Base-by-base conservation (phyloP, 176 grass and related monocot genomes). In the Avena sativa region DNA sequence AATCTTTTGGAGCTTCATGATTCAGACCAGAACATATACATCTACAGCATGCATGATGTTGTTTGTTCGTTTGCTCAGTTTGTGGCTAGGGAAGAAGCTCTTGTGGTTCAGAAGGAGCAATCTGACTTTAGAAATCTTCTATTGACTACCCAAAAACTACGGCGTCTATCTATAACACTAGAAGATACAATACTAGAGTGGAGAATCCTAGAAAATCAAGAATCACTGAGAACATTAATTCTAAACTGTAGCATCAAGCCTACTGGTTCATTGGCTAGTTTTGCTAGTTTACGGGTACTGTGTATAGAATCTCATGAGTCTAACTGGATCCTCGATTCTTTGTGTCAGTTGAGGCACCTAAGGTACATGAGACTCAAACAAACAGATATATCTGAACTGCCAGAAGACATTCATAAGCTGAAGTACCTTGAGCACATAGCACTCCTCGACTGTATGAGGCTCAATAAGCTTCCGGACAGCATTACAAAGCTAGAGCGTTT, bases 371-470 rank as follows among this genome's bases (percentile, higher is more conserved):
- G 5, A 46, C n/a, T n/a, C n/a, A n/a, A n/a, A n/a, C n/a, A n/a
- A n/a, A n/a, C n/a, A n/a, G n/a, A n/a, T n/a, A 75, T 82, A 44
- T 74, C 57, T 55, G 28, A 9, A 34, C 57, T 87, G 0, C 86
- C 79, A 21, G 28, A 30, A 12, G 38, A 40, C 21, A 52, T 87
- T 61, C 69, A 57, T 6, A 73, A 36, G 17, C 48, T 87, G 55
- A 87, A 14, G 63, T 74, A 66, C 43, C 51, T 87, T 16, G 30
- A 76, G 26, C 79, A 81, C 69, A 73, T 87, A 46, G 12, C 3
- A 1, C 30, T 86, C 6, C 0, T 8, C 0, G 2, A 0, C 0
- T 86, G 85, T 21, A 21, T 8, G 71, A 30, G 12, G 23, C 70
- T 86, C 36, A 15, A 13, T 2, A 20, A 38, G 4, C 85, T 86